Percentiles rank a stretch among this genome's conserved stretches.
phyloP scores from a whole-genome alignment of 768 basidiomycete species.

The Harrya chromipes region DNA sequence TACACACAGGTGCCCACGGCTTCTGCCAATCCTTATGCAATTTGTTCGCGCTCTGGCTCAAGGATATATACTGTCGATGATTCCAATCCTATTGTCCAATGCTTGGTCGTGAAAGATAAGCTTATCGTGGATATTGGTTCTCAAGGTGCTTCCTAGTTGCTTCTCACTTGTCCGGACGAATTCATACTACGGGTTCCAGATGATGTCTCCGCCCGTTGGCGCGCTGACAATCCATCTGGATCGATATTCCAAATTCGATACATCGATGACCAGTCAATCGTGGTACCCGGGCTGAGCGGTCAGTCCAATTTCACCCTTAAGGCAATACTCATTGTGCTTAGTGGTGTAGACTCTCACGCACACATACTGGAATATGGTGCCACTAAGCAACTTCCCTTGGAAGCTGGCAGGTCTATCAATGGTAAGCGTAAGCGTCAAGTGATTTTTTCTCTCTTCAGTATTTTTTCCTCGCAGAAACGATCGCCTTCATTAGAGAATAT shows the following conservation, averaged over 20 bases:
- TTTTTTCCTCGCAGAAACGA: slow-evolving; percentile 46
- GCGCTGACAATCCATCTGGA: slow-evolving; percentile 20
- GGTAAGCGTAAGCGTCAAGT: slow-evolving; percentile 36
- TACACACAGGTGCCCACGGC: not conserved
- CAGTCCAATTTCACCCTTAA: slow-evolving; percentile 22
- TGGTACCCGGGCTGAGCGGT: slow-evolving; percentile 76
- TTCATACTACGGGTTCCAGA: slow-evolving; percentile 28
- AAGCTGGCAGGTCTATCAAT: slow-evolving; percentile 54
- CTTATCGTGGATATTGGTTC: slow-evolving; percentile 54
- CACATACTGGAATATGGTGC: slow-evolving; percentile 81
- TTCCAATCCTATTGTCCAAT: slow-evolving; percentile 50
- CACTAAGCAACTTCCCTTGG: slow-evolving; percentile 58
- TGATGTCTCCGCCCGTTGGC: slow-evolving; percentile 42
- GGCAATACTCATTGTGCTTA: not conserved
- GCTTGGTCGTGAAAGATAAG: slow-evolving; percentile 54
- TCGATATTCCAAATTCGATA: slow-evolving; percentile 42
- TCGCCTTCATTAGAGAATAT: slow-evolving; percentile 57
- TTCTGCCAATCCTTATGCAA: slow-evolving; percentile 43
- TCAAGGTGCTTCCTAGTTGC: slow-evolving; percentile 41
- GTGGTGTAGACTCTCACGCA: slow-evolving; percentile 65
- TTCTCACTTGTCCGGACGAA: not conserved
- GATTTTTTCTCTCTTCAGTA: too few species aligned
- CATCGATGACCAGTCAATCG: slow-evolving; percentile 53
- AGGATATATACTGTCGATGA: slow-evolving; percentile 69
- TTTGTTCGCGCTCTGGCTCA: slow-evolving; percentile 55